These are phyloP conservation scores for Zygoascus meyerae DNA, from an alignment of 1,139 yeast genomes.

Conservation along the genomic window DNA sequence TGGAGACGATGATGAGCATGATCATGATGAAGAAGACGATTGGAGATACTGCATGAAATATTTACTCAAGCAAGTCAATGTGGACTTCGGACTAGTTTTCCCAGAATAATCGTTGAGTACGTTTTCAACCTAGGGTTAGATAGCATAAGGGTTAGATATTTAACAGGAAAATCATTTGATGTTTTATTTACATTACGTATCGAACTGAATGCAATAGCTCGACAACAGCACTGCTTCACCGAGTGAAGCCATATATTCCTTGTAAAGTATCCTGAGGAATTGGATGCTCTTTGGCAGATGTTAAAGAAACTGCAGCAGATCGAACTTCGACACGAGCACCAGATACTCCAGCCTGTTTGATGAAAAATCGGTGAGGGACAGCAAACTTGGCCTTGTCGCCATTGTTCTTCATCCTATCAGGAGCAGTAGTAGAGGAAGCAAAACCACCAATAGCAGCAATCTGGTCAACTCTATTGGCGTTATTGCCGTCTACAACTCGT, in stretches of 20 bases:
- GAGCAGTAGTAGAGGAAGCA: constrained; percentile 13
- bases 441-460: constrained; percentile 20
- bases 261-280: constrained; percentile 3
- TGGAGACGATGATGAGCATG: constrained; percentile 19
- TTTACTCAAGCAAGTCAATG: constrained; percentile 37
- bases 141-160: too few relatives aligned
- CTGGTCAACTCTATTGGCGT: constrained; percentile 1
- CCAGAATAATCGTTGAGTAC: too few relatives aligned
- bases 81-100: constrained; percentile 39
- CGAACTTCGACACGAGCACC: constrained; percentile 10
- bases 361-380: constrained; percentile 9
- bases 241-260: neutral
- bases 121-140: too few relatives aligned
- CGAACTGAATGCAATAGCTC: too few relatives aligned
- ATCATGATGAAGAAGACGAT: constrained; percentile 25
- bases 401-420: constrained; percentile 8
- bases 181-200: too few relatives aligned
- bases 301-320: constrained; percentile 7
- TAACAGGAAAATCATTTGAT: too few relatives aligned
- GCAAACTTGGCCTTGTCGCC: constrained; percentile 7
- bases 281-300: constrained; percentile 8
- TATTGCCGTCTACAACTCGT: constrained; percentile 46
- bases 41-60: constrained; percentile 39
- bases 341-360: constrained; percentile 9
- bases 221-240: too few relatives aligned